Percentiles rank a stretch among this genome's conserved stretches.
Conservation (phyloP, 2,329 filamentous ascomycete genomes). For the Colletotrichum camelliae region DNA sequence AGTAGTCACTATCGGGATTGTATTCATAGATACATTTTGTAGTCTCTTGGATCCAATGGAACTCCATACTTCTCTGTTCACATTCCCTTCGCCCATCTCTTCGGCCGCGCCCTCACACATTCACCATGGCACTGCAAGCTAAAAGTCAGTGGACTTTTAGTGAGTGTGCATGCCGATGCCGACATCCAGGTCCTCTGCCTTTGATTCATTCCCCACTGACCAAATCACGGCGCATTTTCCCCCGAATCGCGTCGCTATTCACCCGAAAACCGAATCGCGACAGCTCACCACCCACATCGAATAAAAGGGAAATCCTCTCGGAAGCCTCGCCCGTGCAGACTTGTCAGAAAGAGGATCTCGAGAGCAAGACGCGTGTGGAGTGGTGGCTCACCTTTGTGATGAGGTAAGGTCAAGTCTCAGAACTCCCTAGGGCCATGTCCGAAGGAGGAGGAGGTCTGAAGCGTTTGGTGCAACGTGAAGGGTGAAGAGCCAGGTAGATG, state of each 20-base stretch:
- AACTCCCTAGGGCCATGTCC: slow-evolving; percentile 84
- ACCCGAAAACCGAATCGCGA: not conserved
- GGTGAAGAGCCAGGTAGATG: not conserved
- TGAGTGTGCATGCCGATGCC: not conserved
- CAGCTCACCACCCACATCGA: not conserved
- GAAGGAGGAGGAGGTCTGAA: slow-evolving; percentile 90
- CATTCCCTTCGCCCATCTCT: not conserved
- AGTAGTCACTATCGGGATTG: slow-evolving; percentile 12
- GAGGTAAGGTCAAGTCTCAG: not conserved
- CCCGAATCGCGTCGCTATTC: not conserved
- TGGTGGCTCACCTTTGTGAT: not conserved
- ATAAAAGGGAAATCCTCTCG: not conserved
- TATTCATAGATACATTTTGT: slow-evolving; percentile 22
- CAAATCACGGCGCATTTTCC: not conserved
- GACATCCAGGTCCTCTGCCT: not conserved
- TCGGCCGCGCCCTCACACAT: not conserved
- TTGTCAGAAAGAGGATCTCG: not conserved
- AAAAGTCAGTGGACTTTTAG: not conserved
- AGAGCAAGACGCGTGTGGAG: not conserved
- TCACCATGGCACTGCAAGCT: not conserved
- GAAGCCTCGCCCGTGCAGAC: not conserved
- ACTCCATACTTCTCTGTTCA: not conserved
- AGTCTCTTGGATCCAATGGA: slow-evolving; percentile 19
- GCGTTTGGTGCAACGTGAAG: not conserved
- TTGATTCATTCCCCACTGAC: not conserved